Evolutionary conservation across 2,329 filamentous ascomycete genomes (phyloP).

Genomic region (Cladosporium sp.): DNA sequence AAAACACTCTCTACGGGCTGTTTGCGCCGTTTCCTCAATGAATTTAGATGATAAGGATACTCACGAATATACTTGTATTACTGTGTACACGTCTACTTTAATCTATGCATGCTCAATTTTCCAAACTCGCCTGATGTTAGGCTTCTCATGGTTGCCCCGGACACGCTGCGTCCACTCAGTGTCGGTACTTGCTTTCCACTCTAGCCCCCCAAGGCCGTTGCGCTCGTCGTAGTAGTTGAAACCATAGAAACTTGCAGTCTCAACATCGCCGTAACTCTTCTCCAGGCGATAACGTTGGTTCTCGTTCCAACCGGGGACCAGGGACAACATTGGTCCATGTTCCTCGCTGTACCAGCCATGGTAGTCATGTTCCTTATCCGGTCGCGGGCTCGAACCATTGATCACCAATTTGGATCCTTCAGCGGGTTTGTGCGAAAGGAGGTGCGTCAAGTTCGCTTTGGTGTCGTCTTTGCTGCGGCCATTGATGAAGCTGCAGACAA

Average conservation of each 20-base stretch:
- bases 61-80: not conserved
- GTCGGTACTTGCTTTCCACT: not conserved
- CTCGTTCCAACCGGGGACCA: slow-evolving; percentile 1
- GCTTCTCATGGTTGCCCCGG: not conserved
- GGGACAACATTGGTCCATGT: not conserved
- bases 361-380: not conserved
- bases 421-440: not conserved
- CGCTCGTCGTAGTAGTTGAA: slow-evolving; percentile 1
- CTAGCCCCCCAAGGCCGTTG: not conserved
- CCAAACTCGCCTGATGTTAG: slow-evolving; percentile 7
- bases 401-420: not conserved
- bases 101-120: not conserved
- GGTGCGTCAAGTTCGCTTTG: not conserved
- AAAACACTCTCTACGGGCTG: not conserved
- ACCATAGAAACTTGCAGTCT: not conserved
- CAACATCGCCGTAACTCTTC: not conserved
- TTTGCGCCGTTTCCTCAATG: not conserved
- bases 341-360: slow-evolving; percentile 4
- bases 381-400: not conserved
- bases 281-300: not conserved
- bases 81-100: no score
- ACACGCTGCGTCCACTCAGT: slow-evolving; percentile 3
- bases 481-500: not conserved
- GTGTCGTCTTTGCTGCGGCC: not conserved
- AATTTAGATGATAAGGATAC: not conserved